Percentiles rank a stretch among this genome's conserved stretches.
These are phyloP conservation scores for Globisporangium paroecandrum DNA, from an alignment of 352 stramenopile genomes.

Conservation along the genomic window DNA sequence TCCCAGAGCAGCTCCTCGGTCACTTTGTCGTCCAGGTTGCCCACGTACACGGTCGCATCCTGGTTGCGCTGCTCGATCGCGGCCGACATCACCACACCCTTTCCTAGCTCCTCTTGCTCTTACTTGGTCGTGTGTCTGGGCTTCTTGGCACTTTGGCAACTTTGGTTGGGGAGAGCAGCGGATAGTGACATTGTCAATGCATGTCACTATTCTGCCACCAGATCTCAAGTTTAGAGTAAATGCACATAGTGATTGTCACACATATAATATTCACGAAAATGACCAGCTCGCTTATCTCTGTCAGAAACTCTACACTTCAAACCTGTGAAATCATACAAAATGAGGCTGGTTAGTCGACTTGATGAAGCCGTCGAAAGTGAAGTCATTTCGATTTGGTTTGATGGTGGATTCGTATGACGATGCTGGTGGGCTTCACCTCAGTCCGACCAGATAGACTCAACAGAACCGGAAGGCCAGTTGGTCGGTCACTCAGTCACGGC, in stretches of 20 bases:
- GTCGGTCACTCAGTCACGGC: too few relatives aligned
- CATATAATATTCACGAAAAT: too few relatives aligned
- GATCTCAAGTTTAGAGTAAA: neutral
- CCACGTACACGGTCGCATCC: slow-evolving; percentile 98
- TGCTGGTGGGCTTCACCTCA: too few relatives aligned
- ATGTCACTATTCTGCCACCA: neutral
- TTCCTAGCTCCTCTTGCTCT: slow-evolving; percentile 1
- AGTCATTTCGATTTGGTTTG: too few relatives aligned
- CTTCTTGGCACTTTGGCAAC: neutral
- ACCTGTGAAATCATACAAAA: too few relatives aligned
- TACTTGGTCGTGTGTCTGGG: neutral
- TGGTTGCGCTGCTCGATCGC: slow-evolving; percentile 89
- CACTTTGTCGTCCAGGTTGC: slow-evolving; percentile 96
- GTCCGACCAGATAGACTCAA: too few relatives aligned
- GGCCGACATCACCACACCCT: slow-evolving; percentile 55
- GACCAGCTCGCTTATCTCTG: too few relatives aligned
- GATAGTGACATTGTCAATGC: neutral
- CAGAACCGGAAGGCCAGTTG: too few relatives aligned
- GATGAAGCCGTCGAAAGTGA: too few relatives aligned
- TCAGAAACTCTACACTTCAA: too few relatives aligned
- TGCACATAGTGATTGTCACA: neutral
- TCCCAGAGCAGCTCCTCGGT: slow-evolving; percentile 97
- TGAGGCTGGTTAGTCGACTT: too few relatives aligned
- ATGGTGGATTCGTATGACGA: too few relatives aligned
- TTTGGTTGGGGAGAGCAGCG: slow-evolving; percentile 1